phyloP scores from a whole-genome alignment of 352 stramenopile species.

The Phytophthora cactorum region DNA sequence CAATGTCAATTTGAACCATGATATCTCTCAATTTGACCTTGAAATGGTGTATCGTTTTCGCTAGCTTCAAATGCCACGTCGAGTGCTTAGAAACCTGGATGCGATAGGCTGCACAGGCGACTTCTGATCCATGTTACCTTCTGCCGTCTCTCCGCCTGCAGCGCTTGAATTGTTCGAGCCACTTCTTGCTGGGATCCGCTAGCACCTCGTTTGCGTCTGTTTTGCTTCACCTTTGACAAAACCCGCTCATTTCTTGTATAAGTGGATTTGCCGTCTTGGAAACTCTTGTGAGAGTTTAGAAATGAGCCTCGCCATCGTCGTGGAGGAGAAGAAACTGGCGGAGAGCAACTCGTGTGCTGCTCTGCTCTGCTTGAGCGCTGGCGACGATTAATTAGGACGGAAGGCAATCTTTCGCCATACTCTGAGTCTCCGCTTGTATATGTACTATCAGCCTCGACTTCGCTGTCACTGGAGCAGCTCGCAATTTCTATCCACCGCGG shows the following conservation, averaged over 20 bases:
- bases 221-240: background rate
- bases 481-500: slow-evolving; percentile 3
- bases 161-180: slow-evolving; percentile 33
- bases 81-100: no score
- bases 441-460: background rate
- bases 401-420: background rate
- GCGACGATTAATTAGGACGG: no score
- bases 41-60: no score
- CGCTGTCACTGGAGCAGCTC: background rate
- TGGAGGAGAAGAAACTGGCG: no score
- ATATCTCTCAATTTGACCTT: no score
- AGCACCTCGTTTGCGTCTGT: background rate
- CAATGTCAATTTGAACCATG: no score
- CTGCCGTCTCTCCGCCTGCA: slow-evolving; percentile 46
- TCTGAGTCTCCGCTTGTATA: background rate
- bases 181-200: slow-evolving; percentile 20
- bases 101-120: slow-evolving; percentile 4
- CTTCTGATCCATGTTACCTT: slow-evolving; percentile 42
- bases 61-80: background rate
- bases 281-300: background rate
- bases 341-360: no score
- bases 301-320: no score
- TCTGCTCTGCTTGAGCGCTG: no score
- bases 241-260: background rate
- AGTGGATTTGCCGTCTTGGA: background rate